Evolutionary conservation across 305 asterid genomes (phyloP).

Genomic region (Plantago coronopus): DNA sequence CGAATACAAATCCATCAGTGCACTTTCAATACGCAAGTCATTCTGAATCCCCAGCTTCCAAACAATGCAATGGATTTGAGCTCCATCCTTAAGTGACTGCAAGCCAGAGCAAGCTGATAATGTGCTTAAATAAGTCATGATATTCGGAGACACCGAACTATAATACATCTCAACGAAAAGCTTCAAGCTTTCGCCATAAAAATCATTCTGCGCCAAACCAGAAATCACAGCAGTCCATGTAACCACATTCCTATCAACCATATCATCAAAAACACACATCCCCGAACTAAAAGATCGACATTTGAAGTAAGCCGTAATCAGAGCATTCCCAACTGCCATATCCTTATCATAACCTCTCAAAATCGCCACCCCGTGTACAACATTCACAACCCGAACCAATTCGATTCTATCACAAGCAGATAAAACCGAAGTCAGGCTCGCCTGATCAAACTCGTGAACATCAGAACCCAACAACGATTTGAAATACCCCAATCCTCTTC

Average conservation of each 20-base stretch:
- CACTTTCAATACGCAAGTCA: constrained; percentile 59
- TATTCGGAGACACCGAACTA: constrained; percentile 44
- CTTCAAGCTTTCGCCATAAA: constrained; percentile 54
- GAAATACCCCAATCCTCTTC: constrained; percentile 49
- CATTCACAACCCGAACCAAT: constrained; percentile 32
- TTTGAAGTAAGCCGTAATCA: constrained; percentile 56
- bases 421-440: constrained; percentile 58
- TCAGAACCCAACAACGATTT: constrained; percentile 37
- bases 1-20: constrained; percentile 86
- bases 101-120: constrained; percentile 74
- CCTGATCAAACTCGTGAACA: constrained; percentile 45
- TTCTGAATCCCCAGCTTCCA: constrained; percentile 69
- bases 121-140: constrained; percentile 60
- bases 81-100: constrained; percentile 56
- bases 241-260: constrained; percentile 66
- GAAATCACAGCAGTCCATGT: constrained; percentile 86
- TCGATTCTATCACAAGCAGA: constrained; percentile 51
- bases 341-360: constrained; percentile 55
- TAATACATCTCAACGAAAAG: constrained; percentile 55
- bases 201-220: constrained; percentile 57
- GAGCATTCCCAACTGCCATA: constrained; percentile 62
- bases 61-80: constrained; percentile 63
- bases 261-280: constrained; percentile 53
- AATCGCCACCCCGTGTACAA: constrained; percentile 62
- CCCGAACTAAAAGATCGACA: constrained; percentile 53